phyloP scores from a whole-genome alignment of 768 basidiomycete species.

The Rhizopogon vulgaris region DNA sequence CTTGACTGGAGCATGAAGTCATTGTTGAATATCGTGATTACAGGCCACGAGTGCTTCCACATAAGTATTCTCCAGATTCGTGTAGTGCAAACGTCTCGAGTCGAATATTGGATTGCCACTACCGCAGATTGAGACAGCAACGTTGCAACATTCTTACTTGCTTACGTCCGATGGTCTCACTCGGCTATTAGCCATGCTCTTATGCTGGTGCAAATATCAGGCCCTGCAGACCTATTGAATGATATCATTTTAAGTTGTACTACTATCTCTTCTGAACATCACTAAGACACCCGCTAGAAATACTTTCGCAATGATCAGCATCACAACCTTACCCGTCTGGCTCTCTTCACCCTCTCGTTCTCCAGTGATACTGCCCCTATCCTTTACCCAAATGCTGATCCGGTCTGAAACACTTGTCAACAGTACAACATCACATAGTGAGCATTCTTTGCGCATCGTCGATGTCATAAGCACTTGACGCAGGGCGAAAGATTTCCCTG shows the following conservation, averaged over 20 bases:
- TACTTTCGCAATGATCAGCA: slow-evolving; percentile 3
- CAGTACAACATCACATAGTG: slow-evolving; percentile 25
- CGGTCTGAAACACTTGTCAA: slow-evolving; percentile 18
- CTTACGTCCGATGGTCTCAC: neutral
- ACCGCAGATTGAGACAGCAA: neutral
- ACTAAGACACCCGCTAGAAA: slow-evolving; percentile 8
- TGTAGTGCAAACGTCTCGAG: neutral
- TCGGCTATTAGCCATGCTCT: too few species aligned
- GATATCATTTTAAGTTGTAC: slow-evolving; percentile 3
- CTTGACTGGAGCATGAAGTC: neutral
- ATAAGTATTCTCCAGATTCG: neutral
- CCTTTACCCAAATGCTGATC: slow-evolving; percentile 13
- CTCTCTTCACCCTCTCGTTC: slow-evolving; percentile 8
- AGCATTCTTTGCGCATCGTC: slow-evolving; percentile 3
- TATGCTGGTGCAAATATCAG: too few species aligned
- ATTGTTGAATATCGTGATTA: neutral
- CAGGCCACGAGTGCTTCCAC: neutral
- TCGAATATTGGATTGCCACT: neutral
- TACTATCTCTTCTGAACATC: neutral
- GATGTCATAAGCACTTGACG: neutral
- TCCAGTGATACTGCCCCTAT: slow-evolving; percentile 9
- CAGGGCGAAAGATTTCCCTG: slow-evolving; percentile 27
- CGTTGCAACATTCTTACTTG: too few species aligned
- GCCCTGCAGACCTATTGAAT: neutral
- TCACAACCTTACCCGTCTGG: slow-evolving; percentile 8